Base-by-base conservation (phyloP, 768 basidiomycete genomes). In the Termitomyces sp. region DNA sequence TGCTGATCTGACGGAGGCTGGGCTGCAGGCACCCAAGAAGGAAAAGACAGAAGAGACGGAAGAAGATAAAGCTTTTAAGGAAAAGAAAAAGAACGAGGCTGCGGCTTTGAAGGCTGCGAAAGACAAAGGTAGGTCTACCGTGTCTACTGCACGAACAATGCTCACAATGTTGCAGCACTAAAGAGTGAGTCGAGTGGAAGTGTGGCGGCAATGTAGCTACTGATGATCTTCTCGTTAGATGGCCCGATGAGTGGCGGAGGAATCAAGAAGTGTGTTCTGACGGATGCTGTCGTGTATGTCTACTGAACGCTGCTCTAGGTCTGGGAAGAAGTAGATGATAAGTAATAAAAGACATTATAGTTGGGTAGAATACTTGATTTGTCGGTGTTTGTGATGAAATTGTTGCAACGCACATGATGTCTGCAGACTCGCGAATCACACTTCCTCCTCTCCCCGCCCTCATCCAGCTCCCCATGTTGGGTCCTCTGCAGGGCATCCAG, bases 241-340 rank as follows among this genome's bases (percentile, higher is more conserved):
- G 90, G 90, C 22, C 75, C 87, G 10, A 79, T 85, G 54, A 84
- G 83, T 52, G 84, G 80, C 20, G 77, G 81, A 45, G 90, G 92
- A 26, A 91, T 93, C 79, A 92, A 93, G 82, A 93, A 93, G 91
- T 92, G 72, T 65, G 87, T 78, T n/a, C 57, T 56, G 49, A 52
- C 13, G 33, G 60, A 33, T 53, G 24, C 50, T 54, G 38, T 30
- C 43, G 3, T 22, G 32, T 47, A 33, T 52, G 2, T 30, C 33
- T 38, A 30, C 63, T 63, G 20, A 63, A 26, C 18, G 41, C 7
- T 52, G 28, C 50, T 62, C 33, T 65, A 88, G 87, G 70, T 88
- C 86, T 36, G 84, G 84, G 48, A 88, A 88, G 83, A 88, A 88
- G 70, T 88, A 77, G 70, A 63, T 5, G 38, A 14, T 38, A 55